Base-by-base conservation (phyloP, 2,329 filamentous ascomycete genomes). In the Nothomitra cinnamomea region DNA sequence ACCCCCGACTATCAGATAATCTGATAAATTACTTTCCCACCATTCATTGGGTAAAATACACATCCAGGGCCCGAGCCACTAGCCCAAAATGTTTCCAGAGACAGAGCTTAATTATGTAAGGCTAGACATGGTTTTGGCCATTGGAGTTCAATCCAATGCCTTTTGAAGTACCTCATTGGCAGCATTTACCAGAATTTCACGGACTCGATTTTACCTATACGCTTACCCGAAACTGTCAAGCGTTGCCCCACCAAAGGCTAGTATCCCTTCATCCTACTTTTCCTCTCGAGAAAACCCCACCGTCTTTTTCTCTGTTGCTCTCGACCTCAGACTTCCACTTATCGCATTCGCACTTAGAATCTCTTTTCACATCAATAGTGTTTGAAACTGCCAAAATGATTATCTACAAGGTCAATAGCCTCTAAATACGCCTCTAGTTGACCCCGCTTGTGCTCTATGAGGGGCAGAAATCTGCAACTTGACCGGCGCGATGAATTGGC, bases 391-490 rank as follows among this genome's bases (percentile, higher is more conserved):
- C 64, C 77, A 83, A 71, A 64, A 87, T 87, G 83, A 75, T 85
- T 68, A 85, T 87, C 66, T 86, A 69, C 79, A 81, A 75, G 71
- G 82, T 85, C 69, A 56, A 72, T 63, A 13, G 21, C 22, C n/a
- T 13, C 51, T 32, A 47, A 19, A 13, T 24, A 45, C 55, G 53
- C 54, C 40, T 53, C 40, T 40, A 52, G 13, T 8, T 40, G 38
- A 52, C 50, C 50, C 50, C 50, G 52, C 52, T 15, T 25, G 1
- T 50, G 3, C 13, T 54, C 6, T 10, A 10, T 32, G 28, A 5
- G 28, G 17, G 19, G 17, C 42, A 36, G 38, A 36, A 21, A 50
- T 21, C 1, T 13, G 17, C 35, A 22, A 12, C 15, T 6, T 8
- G 50, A 3, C 17, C 52, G 1, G 12, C 21, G 10, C 24, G 17